Evolutionary conservation across 371 early-diverging fungal species (phyloP).

Genomic region (Synchytrium microbalum): DNA sequence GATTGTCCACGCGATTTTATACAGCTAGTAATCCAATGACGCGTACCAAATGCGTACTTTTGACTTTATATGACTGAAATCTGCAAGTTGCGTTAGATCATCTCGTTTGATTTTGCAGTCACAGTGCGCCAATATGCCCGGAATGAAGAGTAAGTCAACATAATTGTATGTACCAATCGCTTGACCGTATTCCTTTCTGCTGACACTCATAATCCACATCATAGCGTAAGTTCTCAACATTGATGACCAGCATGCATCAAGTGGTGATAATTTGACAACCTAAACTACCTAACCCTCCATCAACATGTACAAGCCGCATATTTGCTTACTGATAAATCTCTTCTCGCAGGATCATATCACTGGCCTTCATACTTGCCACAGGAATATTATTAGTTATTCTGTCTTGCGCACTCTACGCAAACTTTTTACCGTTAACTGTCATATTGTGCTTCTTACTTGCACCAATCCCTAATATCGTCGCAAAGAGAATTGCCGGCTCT

Average conservation of each 20-base stretch:
- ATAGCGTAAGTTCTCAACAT: background rate
- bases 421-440: conserved; percentile 88
- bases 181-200: background rate
- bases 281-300: too few relatives aligned
- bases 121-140: background rate
- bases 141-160: background rate
- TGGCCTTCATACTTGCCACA: conserved; percentile 77
- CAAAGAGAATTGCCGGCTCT: conserved; percentile 63
- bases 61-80: too few relatives aligned
- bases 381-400: conserved; percentile 87
- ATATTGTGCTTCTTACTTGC: conserved; percentile 81
- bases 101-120: too few relatives aligned
- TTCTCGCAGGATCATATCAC: conserved; percentile 50
- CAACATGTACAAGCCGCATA: too few relatives aligned
- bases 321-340: background rate
- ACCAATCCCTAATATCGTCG: conserved; percentile 82
- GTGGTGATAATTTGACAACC: too few relatives aligned
- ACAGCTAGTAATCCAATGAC: too few relatives aligned
- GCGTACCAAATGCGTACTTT: too few relatives aligned
- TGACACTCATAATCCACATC: background rate
- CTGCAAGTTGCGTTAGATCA: too few relatives aligned
- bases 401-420: conserved; percentile 85
- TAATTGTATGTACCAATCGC: background rate
- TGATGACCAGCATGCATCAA: conserved; percentile 35
- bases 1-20: too few relatives aligned